Evolutionary conservation across 2,329 filamentous ascomycete species (phyloP).

Genomic region (Xylariaceae sp.): DNA sequence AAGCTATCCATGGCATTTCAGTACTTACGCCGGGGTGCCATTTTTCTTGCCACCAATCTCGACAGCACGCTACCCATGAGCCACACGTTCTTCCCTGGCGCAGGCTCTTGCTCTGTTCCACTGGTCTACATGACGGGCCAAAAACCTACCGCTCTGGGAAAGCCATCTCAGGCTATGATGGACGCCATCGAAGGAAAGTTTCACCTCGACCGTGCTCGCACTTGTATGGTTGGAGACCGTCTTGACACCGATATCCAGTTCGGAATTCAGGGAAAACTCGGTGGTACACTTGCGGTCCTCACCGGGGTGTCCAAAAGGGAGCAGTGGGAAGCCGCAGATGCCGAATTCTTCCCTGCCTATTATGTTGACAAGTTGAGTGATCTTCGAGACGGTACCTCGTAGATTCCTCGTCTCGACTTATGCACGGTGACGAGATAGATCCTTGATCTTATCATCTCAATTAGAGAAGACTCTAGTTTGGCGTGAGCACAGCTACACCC

Average conservation of each 20-base stretch:
- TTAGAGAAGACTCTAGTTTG: too few relatives aligned
- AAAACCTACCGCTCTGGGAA: conserved; percentile 77
- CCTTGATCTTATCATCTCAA: too few relatives aligned
- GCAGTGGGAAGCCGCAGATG: conserved; percentile 69
- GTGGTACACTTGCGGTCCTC: conserved; percentile 85
- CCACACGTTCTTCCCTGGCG: conserved; percentile 83
- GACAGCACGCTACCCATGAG: conserved; percentile 85
- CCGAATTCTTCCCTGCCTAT: conserved; percentile 68
- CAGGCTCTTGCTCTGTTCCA: conserved; percentile 76
- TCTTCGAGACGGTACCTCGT: conserved; percentile 43
- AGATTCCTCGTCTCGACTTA: neutral
- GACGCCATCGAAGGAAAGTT: conserved; percentile 97
- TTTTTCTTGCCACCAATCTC: conserved; percentile 89
- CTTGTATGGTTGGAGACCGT: conserved; percentile 95
- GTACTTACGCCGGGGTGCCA: conserved; percentile 76
- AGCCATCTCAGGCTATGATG: conserved; percentile 99
- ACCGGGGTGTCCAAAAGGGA: conserved; percentile 86
- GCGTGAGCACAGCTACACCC: too few relatives aligned
- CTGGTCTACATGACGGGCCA: conserved; percentile 67
- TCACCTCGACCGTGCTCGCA: conserved; percentile 73
- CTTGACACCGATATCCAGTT: conserved; percentile 96
- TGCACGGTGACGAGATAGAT: conserved; percentile 1
- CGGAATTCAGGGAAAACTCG: conserved; percentile 83
- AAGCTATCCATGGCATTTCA: conserved; percentile 83
- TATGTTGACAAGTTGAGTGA: conserved; percentile 86